phyloP scores from a whole-genome alignment of 352 stramenopile species.

The Pythium sp. region DNA sequence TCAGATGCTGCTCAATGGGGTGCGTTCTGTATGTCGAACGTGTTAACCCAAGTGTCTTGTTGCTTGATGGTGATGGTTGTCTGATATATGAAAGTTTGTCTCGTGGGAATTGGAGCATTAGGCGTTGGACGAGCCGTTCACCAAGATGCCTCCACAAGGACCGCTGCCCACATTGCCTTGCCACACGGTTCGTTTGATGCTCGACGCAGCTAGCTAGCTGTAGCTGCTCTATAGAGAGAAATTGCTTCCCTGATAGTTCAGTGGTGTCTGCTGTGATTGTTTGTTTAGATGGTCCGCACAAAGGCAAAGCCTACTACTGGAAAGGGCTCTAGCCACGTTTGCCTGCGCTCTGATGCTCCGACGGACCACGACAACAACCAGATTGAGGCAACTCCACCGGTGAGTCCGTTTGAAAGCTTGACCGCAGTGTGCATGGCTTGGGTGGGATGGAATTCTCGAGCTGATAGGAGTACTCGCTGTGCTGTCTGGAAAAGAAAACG shows the following conservation, averaged over 20 bases:
- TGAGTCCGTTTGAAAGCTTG: neutral
- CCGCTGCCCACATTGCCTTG: constrained; percentile 45
- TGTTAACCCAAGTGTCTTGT: neutral
- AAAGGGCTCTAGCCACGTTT: neutral
- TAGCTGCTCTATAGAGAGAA: neutral
- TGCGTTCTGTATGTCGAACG: constrained; percentile 19
- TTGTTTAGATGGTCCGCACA: neutral
- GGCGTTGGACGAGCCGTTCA: constrained; percentile 52
- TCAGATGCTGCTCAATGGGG: constrained; percentile 52
- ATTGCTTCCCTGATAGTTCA: neutral
- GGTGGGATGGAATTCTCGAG: too few relatives aligned
- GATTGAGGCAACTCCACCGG: neutral
- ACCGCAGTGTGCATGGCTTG: too few relatives aligned
- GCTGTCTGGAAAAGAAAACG: constrained; percentile 18
- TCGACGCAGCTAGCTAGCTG: neutral
- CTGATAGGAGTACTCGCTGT: too few relatives aligned
- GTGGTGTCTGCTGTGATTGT: neutral
- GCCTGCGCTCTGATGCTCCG: neutral
- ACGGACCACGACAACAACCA: neutral
- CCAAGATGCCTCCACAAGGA: constrained; percentile 61
- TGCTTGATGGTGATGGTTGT: neutral
- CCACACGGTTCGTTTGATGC: constrained; percentile 30
- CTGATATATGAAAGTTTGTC: neutral
- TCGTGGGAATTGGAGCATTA: constrained; percentile 6
- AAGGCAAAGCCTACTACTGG: neutral